These are phyloP conservation scores for Podaxis sp. DNA, from an alignment of 768 basidiomycete species.

Conservation along the genomic window DNA sequence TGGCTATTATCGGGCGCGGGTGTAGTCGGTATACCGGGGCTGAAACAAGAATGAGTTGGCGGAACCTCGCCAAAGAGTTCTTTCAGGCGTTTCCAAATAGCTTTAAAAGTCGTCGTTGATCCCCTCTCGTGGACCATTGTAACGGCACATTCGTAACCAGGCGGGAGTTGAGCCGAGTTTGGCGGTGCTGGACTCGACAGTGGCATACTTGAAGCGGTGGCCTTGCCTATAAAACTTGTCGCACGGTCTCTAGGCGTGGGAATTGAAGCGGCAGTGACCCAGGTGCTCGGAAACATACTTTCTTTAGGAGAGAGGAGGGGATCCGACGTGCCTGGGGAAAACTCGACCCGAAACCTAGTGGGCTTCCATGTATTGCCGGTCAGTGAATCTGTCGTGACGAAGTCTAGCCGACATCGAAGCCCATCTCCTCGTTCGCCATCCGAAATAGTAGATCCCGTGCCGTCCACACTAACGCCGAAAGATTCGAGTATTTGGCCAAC, in stretches of 20 bases:
- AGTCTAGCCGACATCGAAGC: constrained; percentile 54
- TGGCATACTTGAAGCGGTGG: constrained; percentile 19
- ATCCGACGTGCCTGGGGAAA: constrained; percentile 27
- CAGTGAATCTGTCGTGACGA: constrained; percentile 34
- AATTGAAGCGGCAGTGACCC: constrained; percentile 18
- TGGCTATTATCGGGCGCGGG: constrained; percentile 39
- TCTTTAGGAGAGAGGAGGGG: constrained; percentile 17
- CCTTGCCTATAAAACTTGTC: constrained; percentile 14
- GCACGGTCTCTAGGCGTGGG: constrained; percentile 3
- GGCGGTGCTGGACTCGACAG: constrained; percentile 19
- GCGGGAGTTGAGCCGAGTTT: constrained; percentile 24
- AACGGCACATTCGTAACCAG: constrained; percentile 55
- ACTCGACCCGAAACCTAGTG: constrained; percentile 83
- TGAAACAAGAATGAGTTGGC: constrained; percentile 33
- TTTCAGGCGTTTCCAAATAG: constrained; percentile 68
- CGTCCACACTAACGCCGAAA: constrained; percentile 56
- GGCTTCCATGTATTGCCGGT: constrained; percentile 61
- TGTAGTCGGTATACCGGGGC: constrained; percentile 41
- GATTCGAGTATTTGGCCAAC: constrained; percentile 61
- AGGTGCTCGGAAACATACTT: constrained; percentile 17
- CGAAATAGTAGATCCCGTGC: constrained; percentile 25
- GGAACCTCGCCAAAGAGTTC: constrained; percentile 55
- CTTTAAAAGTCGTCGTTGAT: constrained; percentile 81
- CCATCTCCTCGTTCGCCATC: constrained; percentile 24
- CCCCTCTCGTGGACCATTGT: constrained; percentile 89